Evolutionary conservation across 495 filamentous ascomycete species (phyloP).

Genomic region (Xylaria venustula): DNA sequence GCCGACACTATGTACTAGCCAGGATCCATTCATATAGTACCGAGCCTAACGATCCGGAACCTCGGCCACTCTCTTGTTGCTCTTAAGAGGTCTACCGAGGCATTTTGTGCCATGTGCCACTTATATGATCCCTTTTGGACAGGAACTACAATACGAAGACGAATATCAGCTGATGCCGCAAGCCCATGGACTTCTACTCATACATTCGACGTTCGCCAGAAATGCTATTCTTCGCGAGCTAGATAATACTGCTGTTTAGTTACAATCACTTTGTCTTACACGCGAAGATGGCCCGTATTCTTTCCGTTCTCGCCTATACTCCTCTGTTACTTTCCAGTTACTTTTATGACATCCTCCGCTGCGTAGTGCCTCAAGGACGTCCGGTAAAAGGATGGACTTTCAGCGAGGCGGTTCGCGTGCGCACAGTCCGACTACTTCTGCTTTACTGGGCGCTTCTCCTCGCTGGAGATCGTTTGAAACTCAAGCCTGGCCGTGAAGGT

Average conservation of each 20-base stretch:
- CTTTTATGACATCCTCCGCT: constrained; percentile 8
- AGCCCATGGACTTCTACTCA: not conserved
- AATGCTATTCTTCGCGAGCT: not conserved
- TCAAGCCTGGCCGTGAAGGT: constrained; percentile 8
- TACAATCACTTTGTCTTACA: no score
- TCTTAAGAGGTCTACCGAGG: no score
- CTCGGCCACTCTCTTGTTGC: not conserved
- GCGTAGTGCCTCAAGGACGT: constrained; percentile 9
- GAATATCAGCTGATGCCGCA: not conserved
- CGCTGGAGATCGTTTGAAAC: not conserved
- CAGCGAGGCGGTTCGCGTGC: constrained; percentile 5
- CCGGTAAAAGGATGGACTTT: constrained; percentile 9
- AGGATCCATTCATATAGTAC: not conserved
- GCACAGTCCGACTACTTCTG: not conserved
- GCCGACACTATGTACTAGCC: not conserved
- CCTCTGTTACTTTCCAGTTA: constrained; percentile 18
- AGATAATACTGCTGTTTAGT: not conserved
- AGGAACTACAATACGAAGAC: no score
- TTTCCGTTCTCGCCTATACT: constrained; percentile 1
- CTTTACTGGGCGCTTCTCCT: not conserved
- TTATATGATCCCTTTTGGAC: no score
- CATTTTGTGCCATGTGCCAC: no score
- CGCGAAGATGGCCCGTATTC: not conserved
- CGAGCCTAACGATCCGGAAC: no score
- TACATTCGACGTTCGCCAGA: not conserved